phyloP scores from a whole-genome alignment of 257 asterid genomes.

The Solanum pinnatisectum region DNA sequence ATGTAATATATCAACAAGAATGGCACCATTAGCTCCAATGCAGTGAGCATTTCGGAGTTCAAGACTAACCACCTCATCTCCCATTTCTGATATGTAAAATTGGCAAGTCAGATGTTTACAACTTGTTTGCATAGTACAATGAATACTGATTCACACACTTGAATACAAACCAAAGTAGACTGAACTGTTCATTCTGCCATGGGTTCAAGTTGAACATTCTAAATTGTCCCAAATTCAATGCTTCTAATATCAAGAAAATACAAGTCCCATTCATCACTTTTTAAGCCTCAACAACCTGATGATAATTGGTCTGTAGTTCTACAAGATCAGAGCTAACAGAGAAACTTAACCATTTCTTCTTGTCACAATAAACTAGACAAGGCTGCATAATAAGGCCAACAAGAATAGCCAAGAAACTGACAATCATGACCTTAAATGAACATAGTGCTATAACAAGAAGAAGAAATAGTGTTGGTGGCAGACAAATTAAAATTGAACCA shows the following conservation, averaged over 20 bases:
- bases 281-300: constrained; percentile 3
- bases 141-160: background rate
- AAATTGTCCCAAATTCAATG: background rate
- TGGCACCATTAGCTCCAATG: background rate
- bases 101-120: background rate
- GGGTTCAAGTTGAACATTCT: background rate
- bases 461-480: constrained; percentile 41
- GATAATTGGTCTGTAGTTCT: constrained; percentile 3
- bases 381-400: constrained; percentile 48
- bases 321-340: constrained; percentile 16
- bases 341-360: constrained; percentile 35
- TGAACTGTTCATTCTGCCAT: background rate
- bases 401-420: constrained; percentile 35
- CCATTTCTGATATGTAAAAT: background rate
- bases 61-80: background rate
- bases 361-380: constrained; percentile 31
- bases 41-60: background rate
- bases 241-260: background rate
- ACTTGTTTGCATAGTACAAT: background rate
- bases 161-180: background rate
- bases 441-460: constrained; percentile 40
- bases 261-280: background rate
- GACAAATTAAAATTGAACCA: constrained; percentile 36
- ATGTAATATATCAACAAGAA: background rate
- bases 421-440: constrained; percentile 35